Base-by-base conservation (phyloP, 345 rosid species). In the Salix caprea region DNA sequence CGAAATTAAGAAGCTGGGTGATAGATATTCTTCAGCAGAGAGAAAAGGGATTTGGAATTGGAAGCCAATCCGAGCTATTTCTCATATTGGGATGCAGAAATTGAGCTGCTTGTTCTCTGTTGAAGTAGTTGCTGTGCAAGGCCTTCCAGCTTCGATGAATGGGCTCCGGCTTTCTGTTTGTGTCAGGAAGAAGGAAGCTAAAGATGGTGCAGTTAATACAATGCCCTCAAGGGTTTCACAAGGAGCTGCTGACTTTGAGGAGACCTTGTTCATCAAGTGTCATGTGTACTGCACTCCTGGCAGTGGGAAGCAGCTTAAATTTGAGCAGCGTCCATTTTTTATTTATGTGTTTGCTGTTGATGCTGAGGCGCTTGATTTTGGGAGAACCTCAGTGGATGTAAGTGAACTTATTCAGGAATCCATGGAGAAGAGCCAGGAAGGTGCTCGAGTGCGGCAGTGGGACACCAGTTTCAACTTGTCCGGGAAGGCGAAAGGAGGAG, bases 401-500 rank as follows among this genome's bases (percentile, higher is more conserved):
- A 90, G 91, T 32, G 82, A 74, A 28, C 81, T 95, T 65, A 89
- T 95, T 69, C 91, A 87, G 76, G 97, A 93, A 72, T 93, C 99
- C 12, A 80, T 91, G 78, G 92, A 87, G 88, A 93, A 91, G 87
- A 95, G 83, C 69, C 71, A 52, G 4, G 88, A 90, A 83, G 99
- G 97, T 56, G 77, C 91, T 69, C 83, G 98, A 75, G 84, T 95
- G 81, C 88, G 98, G 65, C 99, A 93, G 71, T 95, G 99, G 99
- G 97, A 95, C 82, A 86, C 83, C 32, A 84, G 83, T 69, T 95
- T 91, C 83, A 82, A 72, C 36, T 89, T 93, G 40, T 87, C 87
- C 36, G 98, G 99, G 13, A 95, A 95, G 80, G 99, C 99, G 6
- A 93, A 89, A 77, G 98, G 99, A 21, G 99, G 97, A 23, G 98